Evolutionary conservation across 768 basidiomycete species (phyloP).

Genomic region (Rhodosporidiobolus odoratus): DNA sequence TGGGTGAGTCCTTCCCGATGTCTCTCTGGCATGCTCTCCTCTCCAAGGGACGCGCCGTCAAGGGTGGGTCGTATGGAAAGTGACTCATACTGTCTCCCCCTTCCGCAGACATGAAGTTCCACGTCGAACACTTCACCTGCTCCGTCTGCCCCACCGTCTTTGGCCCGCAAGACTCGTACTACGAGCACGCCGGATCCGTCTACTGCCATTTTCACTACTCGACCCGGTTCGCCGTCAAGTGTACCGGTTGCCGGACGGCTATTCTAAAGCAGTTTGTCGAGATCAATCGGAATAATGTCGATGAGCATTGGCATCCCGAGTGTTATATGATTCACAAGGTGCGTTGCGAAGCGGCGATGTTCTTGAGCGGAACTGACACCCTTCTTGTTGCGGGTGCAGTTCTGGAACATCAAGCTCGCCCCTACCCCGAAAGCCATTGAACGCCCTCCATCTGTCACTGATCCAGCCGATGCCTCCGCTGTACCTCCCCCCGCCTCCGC

Average conservation of each 20-base stretch:
- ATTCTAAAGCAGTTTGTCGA: conserved; percentile 99
- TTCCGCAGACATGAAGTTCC: conserved; percentile 84
- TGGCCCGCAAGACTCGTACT: conserved; percentile 97
- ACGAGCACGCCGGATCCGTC: conserved; percentile 95
- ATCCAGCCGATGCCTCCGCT: neutral
- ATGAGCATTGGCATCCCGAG: conserved; percentile 99
- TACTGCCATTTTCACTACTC: conserved; percentile 99
- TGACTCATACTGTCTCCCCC: neutral
- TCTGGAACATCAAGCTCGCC: conserved; percentile 89
- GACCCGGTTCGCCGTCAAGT: conserved; percentile 96
- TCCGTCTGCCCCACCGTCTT: conserved; percentile 92
- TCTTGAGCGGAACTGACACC: neutral
- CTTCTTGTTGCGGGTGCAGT: conserved; percentile 53
- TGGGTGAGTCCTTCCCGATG: conserved; percentile 57
- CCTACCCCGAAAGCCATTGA: conserved; percentile 41
- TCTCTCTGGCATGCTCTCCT: neutral
- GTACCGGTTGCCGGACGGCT: conserved; percentile 92
- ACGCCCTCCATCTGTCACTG: conserved; percentile 15
- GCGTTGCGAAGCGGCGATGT: conserved; percentile 1
- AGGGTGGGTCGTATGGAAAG: no score
- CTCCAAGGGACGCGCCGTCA: no score
- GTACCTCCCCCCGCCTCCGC: conserved; percentile 2
- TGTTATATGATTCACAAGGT: conserved; percentile 99
- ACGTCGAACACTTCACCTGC: conserved; percentile 99
- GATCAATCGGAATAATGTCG: conserved; percentile 94